phyloP scores from a whole-genome alignment of 768 basidiomycete species.

The Ramaria rubella region DNA sequence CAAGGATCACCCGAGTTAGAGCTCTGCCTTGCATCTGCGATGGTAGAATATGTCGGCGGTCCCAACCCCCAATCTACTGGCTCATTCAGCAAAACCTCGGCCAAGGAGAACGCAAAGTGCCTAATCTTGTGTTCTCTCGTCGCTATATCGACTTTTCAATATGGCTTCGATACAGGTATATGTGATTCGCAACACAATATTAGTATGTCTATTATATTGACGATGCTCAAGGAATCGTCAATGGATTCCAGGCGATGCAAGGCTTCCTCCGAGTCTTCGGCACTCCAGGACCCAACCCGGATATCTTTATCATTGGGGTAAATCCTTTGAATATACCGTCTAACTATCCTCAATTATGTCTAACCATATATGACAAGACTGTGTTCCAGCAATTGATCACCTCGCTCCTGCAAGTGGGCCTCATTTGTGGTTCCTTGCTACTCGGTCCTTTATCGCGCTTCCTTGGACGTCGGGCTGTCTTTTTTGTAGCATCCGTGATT shows the following conservation, averaged over 20 bases:
- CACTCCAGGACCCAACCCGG: neutral
- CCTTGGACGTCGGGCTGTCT: slow-evolving; percentile 12
- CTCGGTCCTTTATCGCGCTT: slow-evolving; percentile 8
- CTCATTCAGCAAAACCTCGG: no score
- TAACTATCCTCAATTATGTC: no score
- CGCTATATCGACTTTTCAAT: slow-evolving; percentile 15
- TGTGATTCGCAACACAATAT: neutral
- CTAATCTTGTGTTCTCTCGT: slow-evolving; percentile 12
- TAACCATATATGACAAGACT: slow-evolving; percentile 4
- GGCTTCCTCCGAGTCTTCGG: slow-evolving; percentile 11
- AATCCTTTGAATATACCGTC: no score
- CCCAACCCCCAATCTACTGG: no score
- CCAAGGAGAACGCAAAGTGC: neutral
- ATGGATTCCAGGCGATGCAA: slow-evolving; percentile 18
- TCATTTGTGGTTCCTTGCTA: slow-evolving; percentile 9
- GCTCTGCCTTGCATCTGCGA: no score
- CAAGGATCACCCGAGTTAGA: no score
- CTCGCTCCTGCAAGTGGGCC: slow-evolving; percentile 16
- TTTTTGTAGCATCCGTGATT: slow-evolving; percentile 13
- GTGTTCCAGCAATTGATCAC: slow-evolving; percentile 17
- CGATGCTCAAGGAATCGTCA: slow-evolving; percentile 8
- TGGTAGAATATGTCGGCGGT: no score
- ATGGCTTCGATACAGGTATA: slow-evolving; percentile 7
- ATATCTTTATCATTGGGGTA: neutral
- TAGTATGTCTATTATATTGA: neutral